Evolutionary conservation across 345 rosid genomes (phyloP), one percentile per base, ranked within the genome.

Genomic region (Kernera saxatilis): DNA sequence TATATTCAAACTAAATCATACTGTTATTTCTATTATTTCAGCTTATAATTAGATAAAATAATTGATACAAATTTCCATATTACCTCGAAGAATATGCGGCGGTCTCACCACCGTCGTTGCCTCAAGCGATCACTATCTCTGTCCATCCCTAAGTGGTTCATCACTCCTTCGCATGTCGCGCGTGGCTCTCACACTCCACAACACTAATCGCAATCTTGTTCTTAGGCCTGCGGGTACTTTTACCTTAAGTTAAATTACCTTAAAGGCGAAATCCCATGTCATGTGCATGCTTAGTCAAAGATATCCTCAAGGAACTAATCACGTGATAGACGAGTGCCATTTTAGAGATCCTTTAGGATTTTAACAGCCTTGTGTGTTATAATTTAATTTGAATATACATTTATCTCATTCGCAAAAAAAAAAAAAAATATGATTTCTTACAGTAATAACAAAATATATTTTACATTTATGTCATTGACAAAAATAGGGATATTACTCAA

Each of bases 261-360:
- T 29, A 33, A 43, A 19, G 43, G 19, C 18, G 1, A 44, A 32
- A 18, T 46, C 43, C 29, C 69, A 45, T 64, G 69, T 66, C 69
- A 45, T 64, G 69, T 66, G 49, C 59, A 33, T 67, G 41, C 41
- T 25, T 58, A 49, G 36, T 66, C 35, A 37, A 64, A 32, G 18
- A 14, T 37, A 50, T 30, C 14, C 51, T 67, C 72, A 67, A 58
- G 70, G 50, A 59, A 66, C 36, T 7, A n/a, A 19, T 29, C 76
- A 40, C 76, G 63, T 72, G 76, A 32, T 30, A 60, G 18, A 52
- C 43, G 62, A n/a, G n/a, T n/a, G n/a, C n/a, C n/a, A n/a, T n/a
- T n/a, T n/a, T n/a, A n/a, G n/a, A n/a, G 11, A 66, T 25, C 21
- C n/a, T 36, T 17, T 12, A 4, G 3, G 9, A 13, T 41, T 13